A percentile compares a stretch with the other conserved stretches of the same genome.
phyloP scores from a whole-genome alignment of 106 monocot species.

The Chionographis japonica region DNA sequence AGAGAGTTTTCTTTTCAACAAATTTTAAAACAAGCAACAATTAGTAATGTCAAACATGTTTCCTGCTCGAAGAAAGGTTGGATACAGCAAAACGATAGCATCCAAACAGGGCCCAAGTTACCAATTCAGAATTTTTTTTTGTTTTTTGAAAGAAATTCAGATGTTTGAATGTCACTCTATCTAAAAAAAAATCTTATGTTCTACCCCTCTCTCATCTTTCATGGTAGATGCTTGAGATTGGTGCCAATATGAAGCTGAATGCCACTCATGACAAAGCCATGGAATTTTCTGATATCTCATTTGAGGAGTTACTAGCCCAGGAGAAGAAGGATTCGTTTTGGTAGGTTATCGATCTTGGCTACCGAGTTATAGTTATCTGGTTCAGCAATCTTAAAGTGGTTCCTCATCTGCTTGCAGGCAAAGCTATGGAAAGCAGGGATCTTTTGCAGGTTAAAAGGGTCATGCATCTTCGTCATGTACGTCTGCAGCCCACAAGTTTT shows the following conservation, averaged over 20 bases:
- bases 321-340: conserved; percentile 83
- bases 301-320: conserved; percentile 78
- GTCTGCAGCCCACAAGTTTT: too few relatives aligned
- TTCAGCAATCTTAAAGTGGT: background rate
- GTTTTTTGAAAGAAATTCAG: too few relatives aligned
- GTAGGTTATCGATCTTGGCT: conserved; percentile 15
- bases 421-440: conserved; percentile 47
- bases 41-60: too few relatives aligned
- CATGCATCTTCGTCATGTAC: background rate
- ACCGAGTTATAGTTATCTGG: background rate
- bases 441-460: conserved; percentile 21
- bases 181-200: background rate
- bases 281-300: conserved; percentile 54
- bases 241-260: conserved; percentile 20
- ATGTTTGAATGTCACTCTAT: too few relatives aligned
- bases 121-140: too few relatives aligned
- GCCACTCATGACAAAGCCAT: conserved; percentile 9
- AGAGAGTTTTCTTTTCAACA: too few relatives aligned
- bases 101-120: too few relatives aligned
- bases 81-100: too few relatives aligned
- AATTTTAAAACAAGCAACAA: too few relatives aligned
- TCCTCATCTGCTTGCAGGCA: conserved; percentile 27
- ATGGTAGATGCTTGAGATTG: conserved; percentile 43
- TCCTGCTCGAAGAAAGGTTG: too few relatives aligned
- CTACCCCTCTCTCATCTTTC: background rate